Evolutionary conservation across 2,329 filamentous ascomycete genomes (phyloP).

Genomic region (Gaeumannomyces tritici): DNA sequence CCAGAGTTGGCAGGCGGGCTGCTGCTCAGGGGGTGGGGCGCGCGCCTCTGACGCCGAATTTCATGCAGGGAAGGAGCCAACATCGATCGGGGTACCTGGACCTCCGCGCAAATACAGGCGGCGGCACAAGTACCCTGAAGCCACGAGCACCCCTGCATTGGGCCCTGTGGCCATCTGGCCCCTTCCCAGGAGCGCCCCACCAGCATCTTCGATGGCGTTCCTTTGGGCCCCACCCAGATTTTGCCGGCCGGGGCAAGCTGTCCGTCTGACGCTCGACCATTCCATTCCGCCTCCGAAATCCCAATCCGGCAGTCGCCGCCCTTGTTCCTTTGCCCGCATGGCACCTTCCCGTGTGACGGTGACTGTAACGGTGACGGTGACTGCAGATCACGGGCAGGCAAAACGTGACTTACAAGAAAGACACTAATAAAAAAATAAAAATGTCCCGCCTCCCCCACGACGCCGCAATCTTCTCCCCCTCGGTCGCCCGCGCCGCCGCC

Average conservation of each 20-base stretch:
- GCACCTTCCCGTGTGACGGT: background rate
- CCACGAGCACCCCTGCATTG: background rate
- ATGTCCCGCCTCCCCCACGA: slow-evolving; percentile 29
- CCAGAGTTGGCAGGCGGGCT: no score
- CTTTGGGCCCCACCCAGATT: background rate
- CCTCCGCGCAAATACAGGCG: no score
- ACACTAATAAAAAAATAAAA: background rate
- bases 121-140: background rate
- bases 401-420: no score
- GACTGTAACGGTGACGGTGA: background rate
- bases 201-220: background rate
- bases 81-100: background rate
- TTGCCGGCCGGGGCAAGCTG: background rate
- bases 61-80: background rate
- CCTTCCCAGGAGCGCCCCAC: background rate
- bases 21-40: background rate
- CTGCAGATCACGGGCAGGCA: no score
- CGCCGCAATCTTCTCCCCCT: slow-evolving; percentile 57
- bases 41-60: background rate
- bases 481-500: slow-evolving; percentile 62
- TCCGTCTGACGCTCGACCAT: background rate
- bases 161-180: background rate
- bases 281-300: background rate
- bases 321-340: background rate
- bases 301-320: background rate